Evolutionary conservation across 805 yeast genomes (phyloP).

Genomic region (Groenewaldozyma salmanticensis): DNA sequence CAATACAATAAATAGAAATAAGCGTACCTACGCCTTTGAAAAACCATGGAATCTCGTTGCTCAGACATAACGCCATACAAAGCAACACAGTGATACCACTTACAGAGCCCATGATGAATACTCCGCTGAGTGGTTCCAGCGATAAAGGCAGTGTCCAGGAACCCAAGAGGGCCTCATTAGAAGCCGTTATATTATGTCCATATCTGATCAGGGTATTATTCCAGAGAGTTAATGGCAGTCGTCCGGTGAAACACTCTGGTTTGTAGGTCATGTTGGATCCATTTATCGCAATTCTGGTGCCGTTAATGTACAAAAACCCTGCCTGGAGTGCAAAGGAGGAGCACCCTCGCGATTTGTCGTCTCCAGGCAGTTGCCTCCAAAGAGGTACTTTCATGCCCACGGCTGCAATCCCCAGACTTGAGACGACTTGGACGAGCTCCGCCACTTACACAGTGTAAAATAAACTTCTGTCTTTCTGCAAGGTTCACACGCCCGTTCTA

Average conservation of each 20-base stretch:
- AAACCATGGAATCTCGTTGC: background rate
- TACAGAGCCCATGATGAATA: background rate
- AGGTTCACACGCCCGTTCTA: too few relatives aligned
- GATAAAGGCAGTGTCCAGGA: too few relatives aligned
- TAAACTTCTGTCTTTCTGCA: too few relatives aligned
- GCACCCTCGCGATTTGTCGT: too few relatives aligned
- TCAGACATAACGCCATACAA: background rate
- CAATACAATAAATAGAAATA: background rate
- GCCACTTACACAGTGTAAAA: too few relatives aligned
- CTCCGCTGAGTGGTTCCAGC: background rate
- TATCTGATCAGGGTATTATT: background rate
- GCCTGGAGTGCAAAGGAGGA: background rate
- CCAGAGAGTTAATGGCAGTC: background rate
- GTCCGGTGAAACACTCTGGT: background rate
- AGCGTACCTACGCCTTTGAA: background rate
- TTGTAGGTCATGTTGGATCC: too few relatives aligned
- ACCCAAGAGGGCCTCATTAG: too few relatives aligned
- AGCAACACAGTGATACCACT: background rate
- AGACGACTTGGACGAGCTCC: too few relatives aligned
- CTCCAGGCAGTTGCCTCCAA: background rate
- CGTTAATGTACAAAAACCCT: background rate
- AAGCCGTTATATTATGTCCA: too few relatives aligned
- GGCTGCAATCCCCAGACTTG: too few relatives aligned
- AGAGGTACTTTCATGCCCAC: too few relatives aligned
- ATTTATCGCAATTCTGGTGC: too few relatives aligned